These are phyloP conservation scores for Bonnemaisonia californica DNA, from an alignment of 31 red algal genomes.

Conservation along the genomic window DNA sequence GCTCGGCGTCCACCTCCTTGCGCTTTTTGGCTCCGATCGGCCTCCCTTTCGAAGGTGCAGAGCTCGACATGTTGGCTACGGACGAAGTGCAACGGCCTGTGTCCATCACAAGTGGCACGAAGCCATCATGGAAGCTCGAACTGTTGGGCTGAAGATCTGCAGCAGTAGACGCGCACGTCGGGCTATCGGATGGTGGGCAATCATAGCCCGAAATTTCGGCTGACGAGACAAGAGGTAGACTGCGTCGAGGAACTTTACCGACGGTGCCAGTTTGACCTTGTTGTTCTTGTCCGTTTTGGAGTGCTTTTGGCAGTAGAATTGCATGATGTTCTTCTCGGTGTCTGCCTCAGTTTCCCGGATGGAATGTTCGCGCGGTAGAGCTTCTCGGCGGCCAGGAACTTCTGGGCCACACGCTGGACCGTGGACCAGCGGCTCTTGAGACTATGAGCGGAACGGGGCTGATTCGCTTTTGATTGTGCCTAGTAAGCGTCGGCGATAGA, in stretches of 20 bases:
- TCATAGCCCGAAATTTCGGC: constrained; percentile 23
- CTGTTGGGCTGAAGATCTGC: too few species aligned
- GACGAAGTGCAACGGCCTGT: constrained; percentile 6
- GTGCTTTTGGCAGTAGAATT: neutral
- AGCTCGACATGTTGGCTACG: constrained; percentile 18
- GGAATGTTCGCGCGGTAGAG: constrained; percentile 36
- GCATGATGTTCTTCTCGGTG: constrained; percentile 10
- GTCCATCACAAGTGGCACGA: neutral
- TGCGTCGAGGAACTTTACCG: constrained; percentile 18
- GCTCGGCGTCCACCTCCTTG: constrained; percentile 3
- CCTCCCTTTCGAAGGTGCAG: neutral
- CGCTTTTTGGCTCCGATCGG: neutral
- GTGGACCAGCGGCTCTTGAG: constrained; percentile 17
- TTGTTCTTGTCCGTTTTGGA: neutral
- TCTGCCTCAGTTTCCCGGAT: constrained; percentile 35
- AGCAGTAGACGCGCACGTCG: too few species aligned
- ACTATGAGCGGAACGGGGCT: neutral
- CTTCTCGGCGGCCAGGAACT: constrained; percentile 42
- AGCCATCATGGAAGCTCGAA: too few species aligned
- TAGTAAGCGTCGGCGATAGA: neutral
- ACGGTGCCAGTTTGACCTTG: constrained; percentile 4
- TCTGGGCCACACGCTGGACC: constrained; percentile 31
- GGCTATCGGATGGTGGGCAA: too few species aligned
- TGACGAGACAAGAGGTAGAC: neutral
- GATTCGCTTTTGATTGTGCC: neutral